Conservation (phyloP, 2,329 filamentous ascomycete species). For the Tympanopsis confertula region DNA sequence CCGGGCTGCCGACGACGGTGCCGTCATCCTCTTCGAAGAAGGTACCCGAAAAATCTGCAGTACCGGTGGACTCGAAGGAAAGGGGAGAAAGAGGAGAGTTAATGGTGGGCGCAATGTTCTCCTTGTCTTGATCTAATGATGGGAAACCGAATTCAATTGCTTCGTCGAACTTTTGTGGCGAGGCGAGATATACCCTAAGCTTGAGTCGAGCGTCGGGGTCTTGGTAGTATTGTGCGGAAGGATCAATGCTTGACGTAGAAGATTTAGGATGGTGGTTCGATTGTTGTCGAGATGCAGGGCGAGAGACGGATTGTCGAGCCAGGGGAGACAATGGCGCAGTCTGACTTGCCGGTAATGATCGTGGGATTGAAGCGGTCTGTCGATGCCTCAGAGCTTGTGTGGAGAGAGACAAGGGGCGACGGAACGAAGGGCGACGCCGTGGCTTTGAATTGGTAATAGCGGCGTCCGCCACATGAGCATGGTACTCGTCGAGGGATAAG, state of each 20-base stretch:
- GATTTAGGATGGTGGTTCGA: conserved; percentile 16
- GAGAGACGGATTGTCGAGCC: neutral
- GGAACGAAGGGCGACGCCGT: conserved; percentile 20
- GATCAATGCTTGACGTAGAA: conserved; percentile 27
- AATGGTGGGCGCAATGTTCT: neutral
- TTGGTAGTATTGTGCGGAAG: conserved; percentile 43
- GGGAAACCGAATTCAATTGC: conserved; percentile 54
- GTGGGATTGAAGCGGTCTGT: conserved; percentile 7
- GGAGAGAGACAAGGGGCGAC: conserved; percentile 33
- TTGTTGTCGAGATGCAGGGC: conserved; percentile 8
- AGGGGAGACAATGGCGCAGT: neutral
- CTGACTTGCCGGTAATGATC: too few species aligned
- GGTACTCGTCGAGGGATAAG: conserved; percentile 29
- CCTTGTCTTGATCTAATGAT: conserved; percentile 19
- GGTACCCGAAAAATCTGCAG: neutral
- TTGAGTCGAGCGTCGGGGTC: conserved; percentile 48
- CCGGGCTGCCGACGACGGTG: neutral
- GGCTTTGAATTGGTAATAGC: conserved; percentile 1
- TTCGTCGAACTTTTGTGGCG: conserved; percentile 53
- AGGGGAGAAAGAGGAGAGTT: too few species aligned
- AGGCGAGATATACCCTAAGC: conserved; percentile 43
- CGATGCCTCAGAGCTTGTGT: conserved; percentile 21
- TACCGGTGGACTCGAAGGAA: too few species aligned
- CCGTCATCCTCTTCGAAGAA: neutral
- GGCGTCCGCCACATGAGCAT: conserved; percentile 21